Conservation (phyloP, 768 basidiomycete genomes). For the Boletellus emodensis region DNA sequence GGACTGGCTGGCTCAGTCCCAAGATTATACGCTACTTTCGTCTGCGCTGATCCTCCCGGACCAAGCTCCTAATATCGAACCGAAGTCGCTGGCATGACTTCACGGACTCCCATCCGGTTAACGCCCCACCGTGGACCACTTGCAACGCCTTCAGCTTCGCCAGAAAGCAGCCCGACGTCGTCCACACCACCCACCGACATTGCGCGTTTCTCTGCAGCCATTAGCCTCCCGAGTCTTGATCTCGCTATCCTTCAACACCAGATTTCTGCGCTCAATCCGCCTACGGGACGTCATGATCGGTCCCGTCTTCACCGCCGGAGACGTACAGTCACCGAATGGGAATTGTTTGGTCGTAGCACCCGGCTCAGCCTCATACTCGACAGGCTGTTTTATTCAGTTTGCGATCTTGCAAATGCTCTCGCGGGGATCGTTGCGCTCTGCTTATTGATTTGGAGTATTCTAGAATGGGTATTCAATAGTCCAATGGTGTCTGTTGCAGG, state of each 20-base stretch:
- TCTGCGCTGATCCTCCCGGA: slow-evolving; percentile 16
- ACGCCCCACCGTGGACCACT: slow-evolving; percentile 28
- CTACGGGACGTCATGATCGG: neutral
- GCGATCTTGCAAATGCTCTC: slow-evolving; percentile 14
- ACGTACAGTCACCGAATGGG: neutral
- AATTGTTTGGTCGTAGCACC: neutral
- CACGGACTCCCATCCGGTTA: slow-evolving; percentile 23
- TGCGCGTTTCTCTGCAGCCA: neutral
- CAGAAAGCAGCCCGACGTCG: slow-evolving; percentile 16
- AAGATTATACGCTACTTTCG: slow-evolving; percentile 17
- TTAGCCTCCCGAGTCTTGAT: slow-evolving; percentile 8
- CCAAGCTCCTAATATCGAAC: slow-evolving; percentile 16
- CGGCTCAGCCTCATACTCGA: slow-evolving; percentile 3
- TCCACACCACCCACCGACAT: slow-evolving; percentile 14
- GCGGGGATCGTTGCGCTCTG: slow-evolving; percentile 16
- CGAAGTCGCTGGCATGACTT: slow-evolving; percentile 20
- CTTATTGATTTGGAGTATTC: slow-evolving; percentile 19
- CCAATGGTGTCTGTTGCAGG: neutral
- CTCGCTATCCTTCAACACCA: slow-evolving; percentile 6
- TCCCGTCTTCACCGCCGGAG: neutral
- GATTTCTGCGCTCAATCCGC: slow-evolving; percentile 6
- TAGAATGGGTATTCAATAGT: slow-evolving; percentile 18
- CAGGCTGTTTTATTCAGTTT: neutral
- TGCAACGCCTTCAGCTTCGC: slow-evolving; percentile 18
- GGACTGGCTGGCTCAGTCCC: slow-evolving; percentile 31